Base-by-base conservation (phyloP, 345 rosid genomes). In the Bruguiera sexangula region DNA sequence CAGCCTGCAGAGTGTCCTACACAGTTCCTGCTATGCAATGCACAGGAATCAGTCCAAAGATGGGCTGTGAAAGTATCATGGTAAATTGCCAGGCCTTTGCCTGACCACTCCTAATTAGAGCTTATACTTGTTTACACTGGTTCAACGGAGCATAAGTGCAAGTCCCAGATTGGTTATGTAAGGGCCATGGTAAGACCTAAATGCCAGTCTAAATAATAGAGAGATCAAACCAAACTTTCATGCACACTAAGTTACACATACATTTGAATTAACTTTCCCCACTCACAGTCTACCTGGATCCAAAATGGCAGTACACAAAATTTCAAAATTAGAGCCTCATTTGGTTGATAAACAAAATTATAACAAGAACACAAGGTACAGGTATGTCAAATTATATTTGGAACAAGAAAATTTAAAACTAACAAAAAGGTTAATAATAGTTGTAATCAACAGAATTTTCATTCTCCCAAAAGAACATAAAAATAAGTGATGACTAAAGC, bases 1-100 rank as follows among this genome's bases (percentile, higher is more conserved):
- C 96, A n/a, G 71, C 77, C 96, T 90, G 96, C 89, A 84, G 19
- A 80, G 61, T 63, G 76, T 27, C 71, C 65, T 63, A 80, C 22
- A 73, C 31, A 59, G 18, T 82, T 43, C 78, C 37, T 65, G 60
- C 63, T 24, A 51, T n/a, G 15, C 27, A 68, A 73, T 65, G 53
- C 62, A 24, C 60, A 24, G 26, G 60, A 56, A 56, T 56, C 58
- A 54, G 13, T 21, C 27, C 22, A 19, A 24, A 54, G 58, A 21
- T 54, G 58, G 15, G 58, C 21, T 20, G 26, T 54, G 4, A 6
- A 54, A 54, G 26, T 13, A 22, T 54, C 58, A 54, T 54, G 1
- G 58, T 2, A 43, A 11, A 43, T 11, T 20, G 3, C 22, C 43
- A 30, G 46, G 64, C 46, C 29, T 43, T 66, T 31, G 46, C 60